Base-by-base conservation (phyloP, 2,329 filamentous ascomycete genomes). In the Neofusicoccum kwambonambiense region DNA sequence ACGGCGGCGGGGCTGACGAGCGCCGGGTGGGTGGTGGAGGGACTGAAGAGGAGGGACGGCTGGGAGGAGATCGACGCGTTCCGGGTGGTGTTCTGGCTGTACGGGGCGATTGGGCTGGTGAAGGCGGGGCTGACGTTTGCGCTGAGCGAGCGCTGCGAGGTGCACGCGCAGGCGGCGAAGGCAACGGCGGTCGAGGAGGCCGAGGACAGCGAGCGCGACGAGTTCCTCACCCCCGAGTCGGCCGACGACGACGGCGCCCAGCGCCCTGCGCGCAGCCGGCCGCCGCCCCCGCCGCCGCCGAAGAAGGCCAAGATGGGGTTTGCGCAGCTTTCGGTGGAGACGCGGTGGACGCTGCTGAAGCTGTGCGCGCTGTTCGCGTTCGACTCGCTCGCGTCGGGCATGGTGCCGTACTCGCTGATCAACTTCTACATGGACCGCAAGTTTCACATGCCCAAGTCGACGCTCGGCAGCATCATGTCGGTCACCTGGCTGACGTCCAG, bases 331-430 rank as follows among this genome's bases (percentile, higher is more conserved):
- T 87, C 86, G 4, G 76, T 75, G 2, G 78, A 84, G n/a, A 87
- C 83, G 41, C 77, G 82, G 6, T 70, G 77, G 0, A 81, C 88
- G 35, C 79, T 90, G 5, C 73, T 84, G 60, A 85, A 87, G 57
- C 80, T 94, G 0, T 90, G 87, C 71, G 75, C 89, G 7, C 78
- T 94, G 1, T 89, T 92, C 69, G 84, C 83, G 1, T 71, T 92
- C 5, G 90, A 93, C 73, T 85, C 87, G 0, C 84, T 92, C 64
- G 89, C 89, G 1, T 89, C 87, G 1, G 90, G 90, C 1, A 83
- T 93, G 73, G 88, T 87, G 3, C 86, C 76, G 15, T 77, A 76
- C 69, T 76, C 77, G 9, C 69, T 79, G 37, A 83, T 86, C 68
- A 86, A 82, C 64, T 87, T 85, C 72, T 86, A 84, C 73, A 82